Percentiles rank a stretch among this genome's conserved stretches.
phyloP scores from a whole-genome alignment of 2,329 filamentous ascomycete genomes.

The Aspergillus alliaceus region DNA sequence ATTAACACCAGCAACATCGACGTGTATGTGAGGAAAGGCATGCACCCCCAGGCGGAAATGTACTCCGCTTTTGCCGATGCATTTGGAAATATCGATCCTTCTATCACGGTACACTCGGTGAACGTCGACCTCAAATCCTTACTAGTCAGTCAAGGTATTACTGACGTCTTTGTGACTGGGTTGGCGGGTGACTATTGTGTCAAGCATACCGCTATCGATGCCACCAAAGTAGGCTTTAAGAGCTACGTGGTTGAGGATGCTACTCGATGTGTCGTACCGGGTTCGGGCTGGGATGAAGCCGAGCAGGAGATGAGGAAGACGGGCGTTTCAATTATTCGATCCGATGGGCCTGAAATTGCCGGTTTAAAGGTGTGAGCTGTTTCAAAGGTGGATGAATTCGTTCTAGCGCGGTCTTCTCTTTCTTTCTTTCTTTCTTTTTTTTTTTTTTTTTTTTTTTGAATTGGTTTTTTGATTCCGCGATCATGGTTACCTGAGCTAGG shows the following conservation, averaged over 20 bases:
- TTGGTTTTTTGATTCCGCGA: neutral
- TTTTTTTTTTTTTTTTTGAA: too few relatives aligned
- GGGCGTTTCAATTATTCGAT: conserved; percentile 64
- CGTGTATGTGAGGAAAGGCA: conserved; percentile 74
- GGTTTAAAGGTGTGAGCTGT: conserved; percentile 39
- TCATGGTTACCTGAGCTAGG: neutral
- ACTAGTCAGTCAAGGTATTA: conserved; percentile 61
- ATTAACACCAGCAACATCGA: conserved; percentile 64
- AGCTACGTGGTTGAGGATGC: conserved; percentile 78
- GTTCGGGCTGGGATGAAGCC: conserved; percentile 55
- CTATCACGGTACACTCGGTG: conserved; percentile 33
- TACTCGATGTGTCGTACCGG: conserved; percentile 69
- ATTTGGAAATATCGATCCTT: conserved; percentile 54
- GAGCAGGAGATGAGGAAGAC: conserved; percentile 55
- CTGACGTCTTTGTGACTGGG: conserved; percentile 82
- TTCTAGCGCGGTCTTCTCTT: too few relatives aligned
- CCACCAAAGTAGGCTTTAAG: conserved; percentile 70
- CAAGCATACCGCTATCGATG: conserved; percentile 75
- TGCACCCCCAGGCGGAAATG: conserved; percentile 76
- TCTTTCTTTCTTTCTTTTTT: too few relatives aligned
- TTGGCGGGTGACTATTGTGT: conserved; percentile 91
- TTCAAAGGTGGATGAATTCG: neutral
- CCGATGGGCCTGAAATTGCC: conserved; percentile 57
- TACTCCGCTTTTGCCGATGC: conserved; percentile 89
- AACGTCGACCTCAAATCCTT: conserved; percentile 60